Conservation (phyloP, 1,284 basidiomycete species). For the Cryptococcus hybrid region DNA sequence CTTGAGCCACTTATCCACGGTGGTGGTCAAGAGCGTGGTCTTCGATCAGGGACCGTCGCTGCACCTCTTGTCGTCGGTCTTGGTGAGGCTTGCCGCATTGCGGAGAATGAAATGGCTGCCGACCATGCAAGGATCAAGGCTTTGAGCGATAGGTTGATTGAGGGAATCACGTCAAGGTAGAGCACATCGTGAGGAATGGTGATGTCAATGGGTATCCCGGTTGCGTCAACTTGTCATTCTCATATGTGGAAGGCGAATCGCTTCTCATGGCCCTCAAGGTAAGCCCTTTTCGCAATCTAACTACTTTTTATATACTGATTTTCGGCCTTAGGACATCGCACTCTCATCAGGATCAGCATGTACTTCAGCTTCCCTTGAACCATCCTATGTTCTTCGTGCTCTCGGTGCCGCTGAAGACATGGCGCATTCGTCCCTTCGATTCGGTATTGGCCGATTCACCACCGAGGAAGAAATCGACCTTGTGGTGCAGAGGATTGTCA, state of each 20-base stretch:
- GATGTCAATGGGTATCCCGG: constrained; percentile 84
- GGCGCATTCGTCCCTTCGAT: constrained; percentile 96
- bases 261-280: constrained; percentile 94
- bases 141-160: constrained; percentile 78
- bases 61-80: constrained; percentile 89
- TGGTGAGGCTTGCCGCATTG: constrained; percentile 92
- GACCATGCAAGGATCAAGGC: constrained; percentile 76
- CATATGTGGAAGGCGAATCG: constrained; percentile 97
- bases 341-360: constrained; percentile 98
- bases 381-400: constrained; percentile 96
- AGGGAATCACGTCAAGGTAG: constrained; percentile 78
- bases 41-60: constrained; percentile 90
- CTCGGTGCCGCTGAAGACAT: constrained; percentile 97
- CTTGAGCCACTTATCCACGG: constrained; percentile 94
- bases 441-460: constrained; percentile 97
- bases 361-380: constrained; percentile 96
- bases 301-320: not conserved
- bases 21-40: constrained; percentile 95
- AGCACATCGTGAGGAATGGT: constrained; percentile 91
- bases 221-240: constrained; percentile 93
- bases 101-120: constrained; percentile 85
- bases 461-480: constrained; percentile 97
- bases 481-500: constrained; percentile 84
- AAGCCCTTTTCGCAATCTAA: constrained; percentile 8
- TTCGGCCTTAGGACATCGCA: constrained; percentile 72